Evolutionary conservation across 176 grass and related monocot species (phyloP).

Genomic region (Pontederia crassipes): DNA sequence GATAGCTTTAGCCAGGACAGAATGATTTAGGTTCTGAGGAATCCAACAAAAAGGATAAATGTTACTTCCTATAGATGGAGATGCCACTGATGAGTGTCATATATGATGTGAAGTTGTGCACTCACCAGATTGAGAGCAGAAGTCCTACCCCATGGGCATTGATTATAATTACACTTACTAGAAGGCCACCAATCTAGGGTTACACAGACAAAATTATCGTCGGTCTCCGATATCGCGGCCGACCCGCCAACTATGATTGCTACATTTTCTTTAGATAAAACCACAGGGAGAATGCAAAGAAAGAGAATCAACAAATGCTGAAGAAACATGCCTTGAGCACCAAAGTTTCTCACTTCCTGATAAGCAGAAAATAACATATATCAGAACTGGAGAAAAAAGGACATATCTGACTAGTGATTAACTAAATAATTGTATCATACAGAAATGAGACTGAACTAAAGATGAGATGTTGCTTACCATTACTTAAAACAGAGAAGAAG

Average conservation of each 20-base stretch:
- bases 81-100: not conserved
- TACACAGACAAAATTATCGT: conserved; percentile 62
- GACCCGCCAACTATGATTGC: conserved; percentile 62
- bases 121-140: conserved; percentile 79
- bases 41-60: conserved; percentile 2
- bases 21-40: conserved; percentile 61
- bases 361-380: too few species aligned
- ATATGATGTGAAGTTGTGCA: not conserved
- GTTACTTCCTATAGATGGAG: not conserved
- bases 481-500: not conserved
- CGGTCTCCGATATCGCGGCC: conserved; percentile 44
- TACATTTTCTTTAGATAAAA: conserved; percentile 55
- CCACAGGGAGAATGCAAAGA: conserved; percentile 22
- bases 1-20: conserved; percentile 79
- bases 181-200: conserved; percentile 99
- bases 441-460: not conserved
- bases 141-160: conserved; percentile 82
- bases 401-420: too few species aligned
- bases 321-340: conserved; percentile 6
- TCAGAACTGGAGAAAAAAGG: too few species aligned
- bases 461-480: too few species aligned
- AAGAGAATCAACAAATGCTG: conserved; percentile 31
- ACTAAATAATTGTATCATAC: too few species aligned
- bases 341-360: too few species aligned
- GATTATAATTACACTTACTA: conserved; percentile 87